Percentiles rank a stretch among this genome's conserved stretches.
Evolutionary conservation across 2,329 filamentous ascomycete species (phyloP).

Genomic region (Colletotrichum sp.): DNA sequence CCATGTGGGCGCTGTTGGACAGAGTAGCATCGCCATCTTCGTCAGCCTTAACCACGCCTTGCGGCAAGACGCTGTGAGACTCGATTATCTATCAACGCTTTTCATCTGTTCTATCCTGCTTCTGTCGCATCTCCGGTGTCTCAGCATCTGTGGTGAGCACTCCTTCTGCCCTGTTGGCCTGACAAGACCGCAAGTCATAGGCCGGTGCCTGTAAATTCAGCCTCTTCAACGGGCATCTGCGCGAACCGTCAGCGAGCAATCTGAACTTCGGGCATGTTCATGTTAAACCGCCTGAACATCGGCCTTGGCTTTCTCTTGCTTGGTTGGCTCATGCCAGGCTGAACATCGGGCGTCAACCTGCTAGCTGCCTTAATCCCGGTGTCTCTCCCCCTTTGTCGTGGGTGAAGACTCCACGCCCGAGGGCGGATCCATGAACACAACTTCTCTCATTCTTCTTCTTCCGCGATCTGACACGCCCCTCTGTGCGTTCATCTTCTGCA

Average conservation of each 20-base stretch:
- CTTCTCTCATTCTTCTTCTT: neutral
- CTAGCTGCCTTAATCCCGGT: neutral
- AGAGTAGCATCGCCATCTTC: neutral
- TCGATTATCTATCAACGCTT: neutral
- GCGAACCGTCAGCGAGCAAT: neutral
- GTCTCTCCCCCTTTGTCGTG: neutral
- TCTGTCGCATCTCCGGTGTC: slow-evolving; percentile 1
- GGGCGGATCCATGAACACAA: neutral
- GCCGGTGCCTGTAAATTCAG: neutral
- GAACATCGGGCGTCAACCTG: neutral
- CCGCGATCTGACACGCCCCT: slow-evolving; percentile 4
- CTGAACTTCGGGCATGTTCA: slow-evolving; percentile 10
- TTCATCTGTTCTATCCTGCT: neutral
- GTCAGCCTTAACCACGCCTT: slow-evolving; percentile 6
- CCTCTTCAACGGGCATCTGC: slow-evolving; percentile 9
- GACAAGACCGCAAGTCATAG: neutral
- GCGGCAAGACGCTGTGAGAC: neutral
- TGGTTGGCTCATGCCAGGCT: neutral
- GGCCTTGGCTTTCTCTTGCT: slow-evolving; percentile 5
- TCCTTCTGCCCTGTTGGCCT: neutral
- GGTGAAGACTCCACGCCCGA: neutral
- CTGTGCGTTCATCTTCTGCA: neutral
- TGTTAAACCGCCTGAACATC: slow-evolving; percentile 4
- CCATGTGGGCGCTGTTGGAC: neutral
- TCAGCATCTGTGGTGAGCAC: neutral